Conservation (phyloP, 2,329 filamentous ascomycete species). For the Paraphaeosphaeria minitans region DNA sequence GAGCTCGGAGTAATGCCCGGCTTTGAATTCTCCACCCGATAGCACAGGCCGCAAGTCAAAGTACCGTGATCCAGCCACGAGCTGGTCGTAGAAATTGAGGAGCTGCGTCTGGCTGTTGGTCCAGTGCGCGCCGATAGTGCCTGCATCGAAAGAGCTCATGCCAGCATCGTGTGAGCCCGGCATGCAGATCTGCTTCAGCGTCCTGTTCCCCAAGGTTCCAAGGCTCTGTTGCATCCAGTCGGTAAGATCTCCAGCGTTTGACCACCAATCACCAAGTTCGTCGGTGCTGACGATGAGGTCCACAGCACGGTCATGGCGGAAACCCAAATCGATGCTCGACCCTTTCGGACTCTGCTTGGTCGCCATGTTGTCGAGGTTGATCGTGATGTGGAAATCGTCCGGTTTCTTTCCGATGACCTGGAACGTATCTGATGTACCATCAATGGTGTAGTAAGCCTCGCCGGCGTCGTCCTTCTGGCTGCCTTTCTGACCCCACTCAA, state of each 20-base stretch:
- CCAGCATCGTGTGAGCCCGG: constrained; percentile 57
- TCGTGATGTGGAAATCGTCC: constrained; percentile 38
- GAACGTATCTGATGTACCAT: constrained; percentile 37
- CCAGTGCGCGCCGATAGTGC: constrained; percentile 47
- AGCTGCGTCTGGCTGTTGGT: constrained; percentile 55
- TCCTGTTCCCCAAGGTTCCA: constrained; percentile 46
- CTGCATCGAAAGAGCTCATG: constrained; percentile 52
- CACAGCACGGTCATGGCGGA: constrained; percentile 42
- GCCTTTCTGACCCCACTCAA: constrained; percentile 39
- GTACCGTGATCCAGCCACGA: constrained; percentile 53
- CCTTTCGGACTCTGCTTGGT: constrained; percentile 42
- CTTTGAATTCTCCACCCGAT: constrained; percentile 48
- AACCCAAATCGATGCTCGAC: constrained; percentile 41
- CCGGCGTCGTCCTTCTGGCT: constrained; percentile 40
- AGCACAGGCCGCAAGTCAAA: constrained; percentile 56
- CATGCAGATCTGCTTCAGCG: constrained; percentile 54
- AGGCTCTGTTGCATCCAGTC: constrained; percentile 52
- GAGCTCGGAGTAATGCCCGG: constrained; percentile 50
- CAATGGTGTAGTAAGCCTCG: constrained; percentile 43
- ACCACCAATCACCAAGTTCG: constrained; percentile 42
- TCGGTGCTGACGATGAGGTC: constrained; percentile 48
- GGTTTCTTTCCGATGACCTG: constrained; percentile 39
- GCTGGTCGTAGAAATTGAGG: constrained; percentile 53
- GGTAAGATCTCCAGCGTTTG: constrained; percentile 41
- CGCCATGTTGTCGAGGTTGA: constrained; percentile 33